Conservation (phyloP, 192 early-diverging fungal species). For the Chytriomyces sp. region DNA sequence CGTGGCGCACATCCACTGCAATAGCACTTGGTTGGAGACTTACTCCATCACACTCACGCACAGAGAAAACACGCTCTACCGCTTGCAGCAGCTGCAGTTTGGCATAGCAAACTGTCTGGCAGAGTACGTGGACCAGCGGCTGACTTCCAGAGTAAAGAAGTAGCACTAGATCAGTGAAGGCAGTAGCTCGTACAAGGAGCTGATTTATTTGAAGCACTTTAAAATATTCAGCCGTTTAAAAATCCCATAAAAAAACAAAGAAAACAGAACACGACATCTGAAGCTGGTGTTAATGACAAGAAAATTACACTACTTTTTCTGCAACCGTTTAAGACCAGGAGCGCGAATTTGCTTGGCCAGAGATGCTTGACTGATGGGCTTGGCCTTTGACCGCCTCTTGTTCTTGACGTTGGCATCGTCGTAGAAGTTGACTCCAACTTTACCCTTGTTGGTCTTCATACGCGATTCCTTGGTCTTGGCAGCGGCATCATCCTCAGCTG, state of each 20-base stretch:
- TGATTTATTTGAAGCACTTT: slow-evolving; percentile 1
- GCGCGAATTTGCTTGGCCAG: slow-evolving; percentile 33
- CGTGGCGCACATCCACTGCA: slow-evolving; percentile 43
- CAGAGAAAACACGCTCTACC: slow-evolving; percentile 58
- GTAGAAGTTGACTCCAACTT: slow-evolving; percentile 91
- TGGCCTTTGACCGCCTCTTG: slow-evolving; percentile 77
- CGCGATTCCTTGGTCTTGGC: slow-evolving; percentile 64
- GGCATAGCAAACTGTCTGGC: slow-evolving; percentile 51
- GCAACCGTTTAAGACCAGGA: slow-evolving; percentile 31
- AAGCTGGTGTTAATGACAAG: not conserved
- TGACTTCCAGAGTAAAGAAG: slow-evolving; percentile 21
- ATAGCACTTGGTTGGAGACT: slow-evolving; percentile 57
- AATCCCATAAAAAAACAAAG: slow-evolving; percentile 1
- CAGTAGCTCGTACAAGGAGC: not conserved
- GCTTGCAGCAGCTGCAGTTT: slow-evolving; percentile 56
- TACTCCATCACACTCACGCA: slow-evolving; percentile 56
- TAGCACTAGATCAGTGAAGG: slow-evolving; percentile 23
- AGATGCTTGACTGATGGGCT: slow-evolving; percentile 31
- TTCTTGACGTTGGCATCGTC: slow-evolving; percentile 96
- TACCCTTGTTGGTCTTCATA: slow-evolving; percentile 92
- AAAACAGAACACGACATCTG: not conserved
- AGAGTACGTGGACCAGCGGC: slow-evolving; percentile 38
- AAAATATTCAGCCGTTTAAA: not conserved
- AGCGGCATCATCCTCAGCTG: not conserved
- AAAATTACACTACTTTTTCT: slow-evolving; percentile 14